phyloP scores from a whole-genome alignment of 306 rosid genomes.

The Inga oerstediana region DNA sequence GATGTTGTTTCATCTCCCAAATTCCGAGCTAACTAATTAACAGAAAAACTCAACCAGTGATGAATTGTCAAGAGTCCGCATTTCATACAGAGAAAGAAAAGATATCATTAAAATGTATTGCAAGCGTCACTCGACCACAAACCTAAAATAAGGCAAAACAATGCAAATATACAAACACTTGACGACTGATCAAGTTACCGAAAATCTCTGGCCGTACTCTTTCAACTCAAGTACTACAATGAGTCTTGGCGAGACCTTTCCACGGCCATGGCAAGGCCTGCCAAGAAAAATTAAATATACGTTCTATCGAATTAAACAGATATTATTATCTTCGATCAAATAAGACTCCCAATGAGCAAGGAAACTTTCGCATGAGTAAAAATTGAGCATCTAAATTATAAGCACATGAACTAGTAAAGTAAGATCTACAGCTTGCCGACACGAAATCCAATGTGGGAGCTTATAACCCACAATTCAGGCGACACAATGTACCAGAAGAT shows the following conservation, averaged over 20 bases:
- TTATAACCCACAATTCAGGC: not conserved
- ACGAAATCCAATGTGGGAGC: not conserved
- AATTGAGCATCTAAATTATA: not conserved
- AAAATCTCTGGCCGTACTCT: not conserved
- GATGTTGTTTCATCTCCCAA: slow-evolving; percentile 51
- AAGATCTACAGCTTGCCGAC: not conserved
- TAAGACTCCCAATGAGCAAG: not conserved
- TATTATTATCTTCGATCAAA: not conserved
- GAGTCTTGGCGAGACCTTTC: not conserved
- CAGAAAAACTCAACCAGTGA: slow-evolving; percentile 34
- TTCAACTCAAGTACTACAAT: not conserved
- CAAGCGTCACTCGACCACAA: not conserved
- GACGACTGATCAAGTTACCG: not conserved
- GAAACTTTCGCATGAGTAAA: not conserved
- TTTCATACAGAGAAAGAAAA: not conserved
- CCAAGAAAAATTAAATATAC: not conserved
- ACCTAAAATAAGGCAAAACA: not conserved
- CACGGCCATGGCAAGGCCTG: not conserved
- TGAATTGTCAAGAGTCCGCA: slow-evolving; percentile 1
- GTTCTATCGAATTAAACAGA: not conserved
- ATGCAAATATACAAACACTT: not conserved
- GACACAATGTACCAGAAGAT: not conserved
- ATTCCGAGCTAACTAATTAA: slow-evolving; percentile 62
- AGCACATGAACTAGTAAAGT: not conserved
- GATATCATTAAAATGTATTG: not conserved